Percentiles rank a stretch among this genome's conserved stretches.
phyloP scores from a whole-genome alignment of 495 filamentous ascomycete species.

The Penicillium soppii region DNA sequence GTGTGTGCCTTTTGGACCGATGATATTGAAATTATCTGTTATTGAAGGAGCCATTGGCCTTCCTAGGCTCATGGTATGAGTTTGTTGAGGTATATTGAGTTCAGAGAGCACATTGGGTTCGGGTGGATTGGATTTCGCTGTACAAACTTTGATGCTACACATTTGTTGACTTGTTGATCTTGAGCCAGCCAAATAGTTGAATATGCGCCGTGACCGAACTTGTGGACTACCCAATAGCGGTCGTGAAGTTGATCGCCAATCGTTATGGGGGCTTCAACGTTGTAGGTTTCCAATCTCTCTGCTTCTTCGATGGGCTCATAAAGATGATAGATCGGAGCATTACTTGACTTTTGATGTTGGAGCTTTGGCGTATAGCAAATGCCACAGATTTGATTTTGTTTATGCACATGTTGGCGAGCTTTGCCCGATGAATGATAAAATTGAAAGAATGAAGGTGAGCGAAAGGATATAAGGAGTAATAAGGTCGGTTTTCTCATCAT shows the following conservation, averaged over 20 bases:
- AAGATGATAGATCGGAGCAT: too few species aligned
- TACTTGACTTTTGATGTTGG: too few species aligned
- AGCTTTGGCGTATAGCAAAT: too few species aligned
- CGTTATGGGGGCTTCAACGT: constrained; percentile 30
- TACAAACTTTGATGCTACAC: constrained; percentile 16
- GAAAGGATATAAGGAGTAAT: too few species aligned
- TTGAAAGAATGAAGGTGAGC: too few species aligned
- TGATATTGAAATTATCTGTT: neutral
- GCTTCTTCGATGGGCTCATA: constrained; percentile 8
- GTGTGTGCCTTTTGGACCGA: neutral
- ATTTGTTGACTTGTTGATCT: constrained; percentile 10
- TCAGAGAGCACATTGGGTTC: neutral
- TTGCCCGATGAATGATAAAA: too few species aligned
- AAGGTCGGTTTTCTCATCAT: too few species aligned
- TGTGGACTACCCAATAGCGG: constrained; percentile 14
- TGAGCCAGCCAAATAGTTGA: constrained; percentile 25
- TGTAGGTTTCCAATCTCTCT: constrained; percentile 29
- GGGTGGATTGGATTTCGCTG: constrained; percentile 2
- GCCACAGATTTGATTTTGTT: too few species aligned
- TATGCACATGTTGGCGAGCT: neutral
- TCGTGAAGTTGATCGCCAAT: constrained; percentile 31
- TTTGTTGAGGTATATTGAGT: neutral
- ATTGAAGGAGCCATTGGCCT: neutral
- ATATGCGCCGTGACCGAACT: constrained; percentile 17
- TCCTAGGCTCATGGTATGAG: neutral